Evolutionary conservation across 306 rosid genomes (phyloP), one percentile per base, ranked within the genome.

Genomic region (Glycine latifolia): DNA sequence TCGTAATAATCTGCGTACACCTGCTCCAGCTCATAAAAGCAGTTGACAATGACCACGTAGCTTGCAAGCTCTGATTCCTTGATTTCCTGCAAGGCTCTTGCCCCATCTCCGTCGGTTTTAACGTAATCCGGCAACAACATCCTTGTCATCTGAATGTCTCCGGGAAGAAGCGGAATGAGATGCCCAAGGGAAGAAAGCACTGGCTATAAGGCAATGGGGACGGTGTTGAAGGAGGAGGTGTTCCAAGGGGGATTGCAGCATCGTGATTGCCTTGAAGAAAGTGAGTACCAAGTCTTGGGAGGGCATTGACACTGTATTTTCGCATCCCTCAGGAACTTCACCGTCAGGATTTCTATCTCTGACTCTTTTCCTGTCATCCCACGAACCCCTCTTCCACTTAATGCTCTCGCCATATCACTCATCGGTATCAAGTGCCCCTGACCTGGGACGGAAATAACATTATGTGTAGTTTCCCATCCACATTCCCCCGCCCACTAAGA

Each of bases 241-340:
- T 78, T 88, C 89, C 1, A 89, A 11, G 0, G 76, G 82, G 6
- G 39, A 13, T 46, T 80, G 75, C 0, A 92, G 83, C 76, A 82
- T 10, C 0, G 4, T 4, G 0, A 54, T 14, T 7, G 89, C 91
- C 60, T 33, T 41, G 61, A 75, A 8, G 80, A 90, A 91, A 5
- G 1, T 2, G 0, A 1, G 39, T 3, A 8, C 0, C 6, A 73
- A 2, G 0, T 55, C 48, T 0, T 46, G 66, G 1, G 77, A 10
- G 2, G 77, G 4, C 0, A 84, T 0, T 4, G 49, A 7, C 56
- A 85, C 83, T 0, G 14, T 0, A 11, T 68, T 87, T 67, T 90
- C 93, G 15, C 83, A 85, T 0, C 91, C 91, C 16, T 81, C 81
- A 0, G 83, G 83, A 91, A 79, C 2, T 79, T 47, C 10, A 85